Percentiles rank a stretch among this genome's conserved stretches.
Evolutionary conservation across 2,329 filamentous ascomycete genomes (phyloP).

Genomic region (Teratosphaeria epicoccoides): DNA sequence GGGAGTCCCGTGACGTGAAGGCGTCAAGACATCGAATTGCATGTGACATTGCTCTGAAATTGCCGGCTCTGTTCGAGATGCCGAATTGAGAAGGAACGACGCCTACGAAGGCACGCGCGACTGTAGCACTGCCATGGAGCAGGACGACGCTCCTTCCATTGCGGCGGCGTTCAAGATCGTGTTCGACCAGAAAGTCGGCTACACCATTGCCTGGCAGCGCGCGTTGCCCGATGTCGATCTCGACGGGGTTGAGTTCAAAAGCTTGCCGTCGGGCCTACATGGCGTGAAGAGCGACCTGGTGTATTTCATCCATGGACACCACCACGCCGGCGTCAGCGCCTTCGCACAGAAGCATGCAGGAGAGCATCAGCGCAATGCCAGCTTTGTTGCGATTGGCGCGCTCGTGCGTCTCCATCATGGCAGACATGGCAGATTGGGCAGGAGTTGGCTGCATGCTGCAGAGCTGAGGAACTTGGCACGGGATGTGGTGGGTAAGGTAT

Average conservation of each 20-base stretch:
- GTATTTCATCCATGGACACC: constrained; percentile 75
- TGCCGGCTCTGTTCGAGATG: neutral
- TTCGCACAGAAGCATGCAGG: constrained; percentile 77
- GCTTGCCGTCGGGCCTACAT: constrained; percentile 84
- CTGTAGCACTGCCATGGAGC: constrained; percentile 1
- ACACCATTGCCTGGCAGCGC: constrained; percentile 81
- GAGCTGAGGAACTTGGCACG: constrained; percentile 62
- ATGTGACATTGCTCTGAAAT: too few relatives aligned
- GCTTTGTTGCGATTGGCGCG: constrained; percentile 85
- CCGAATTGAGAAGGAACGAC: neutral
- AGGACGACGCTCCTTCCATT: constrained; percentile 17
- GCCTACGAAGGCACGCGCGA: neutral
- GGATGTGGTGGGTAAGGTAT: constrained; percentile 54
- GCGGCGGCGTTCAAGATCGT: constrained; percentile 26
- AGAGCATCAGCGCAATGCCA: constrained; percentile 71
- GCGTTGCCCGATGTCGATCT: constrained; percentile 55
- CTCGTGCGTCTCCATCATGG: constrained; percentile 83
- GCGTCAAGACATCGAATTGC: too few relatives aligned
- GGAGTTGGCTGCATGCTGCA: constrained; percentile 80
- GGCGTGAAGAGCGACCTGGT: constrained; percentile 75
- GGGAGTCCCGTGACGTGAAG: neutral
- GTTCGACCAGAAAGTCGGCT: constrained; percentile 35
- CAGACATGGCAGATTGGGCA: constrained; percentile 72
- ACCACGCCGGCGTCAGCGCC: constrained; percentile 78
- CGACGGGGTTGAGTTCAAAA: constrained; percentile 89